Base-by-base conservation (phyloP, 2,329 filamentous ascomycete genomes). In the Venturia asperata region DNA sequence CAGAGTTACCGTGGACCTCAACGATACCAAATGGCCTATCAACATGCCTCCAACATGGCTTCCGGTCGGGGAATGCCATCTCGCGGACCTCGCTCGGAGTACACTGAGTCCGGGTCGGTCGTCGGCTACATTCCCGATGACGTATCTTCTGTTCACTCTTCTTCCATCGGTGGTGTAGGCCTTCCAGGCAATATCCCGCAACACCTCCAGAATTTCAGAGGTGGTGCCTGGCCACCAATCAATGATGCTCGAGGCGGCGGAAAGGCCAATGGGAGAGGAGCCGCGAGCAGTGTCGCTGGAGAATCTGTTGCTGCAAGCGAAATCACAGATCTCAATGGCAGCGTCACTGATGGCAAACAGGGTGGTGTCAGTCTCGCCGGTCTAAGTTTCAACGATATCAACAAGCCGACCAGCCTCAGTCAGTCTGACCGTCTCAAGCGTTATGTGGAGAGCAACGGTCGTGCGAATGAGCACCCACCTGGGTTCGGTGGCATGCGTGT, bases 101-200 rank as follows among this genome's bases (percentile, higher is more conserved):
- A 82, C 70, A 83, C 83, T 60, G 93, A 97, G 72, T 86, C 89
- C 21, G 90, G 91, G 55, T 97, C 93, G 3, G 90, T 97, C 74
- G 83, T 97, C 71, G 94, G 93, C 19, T 97, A 96, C 75, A 96
- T 99, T 67, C 91, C 93, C 1, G 94, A 99, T 72, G 94, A 99
- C 75, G 92, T 96, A 49, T 97, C 93, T 10, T 97, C 92, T 1
- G 89, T 99, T 58, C 93, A 97, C 76, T 92, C 92, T 61, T 96
- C 92, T 56, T 88, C 92, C 0, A 85, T 97, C 63, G 92, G 92
- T 64, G 92, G 92, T 45, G 89, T 90, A 43, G 89, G 88, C n/a
- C 65, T 65, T 37, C 83, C 87, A 64, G 87, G 88, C 61, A 90
- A 91, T 30, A 97, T 93, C 74, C 94, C 94, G 19, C 89, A 90